These are phyloP conservation scores for Plasmodium gonderi DNA, from an alignment of 169 alveolate genomes.

Conservation along the genomic window DNA sequence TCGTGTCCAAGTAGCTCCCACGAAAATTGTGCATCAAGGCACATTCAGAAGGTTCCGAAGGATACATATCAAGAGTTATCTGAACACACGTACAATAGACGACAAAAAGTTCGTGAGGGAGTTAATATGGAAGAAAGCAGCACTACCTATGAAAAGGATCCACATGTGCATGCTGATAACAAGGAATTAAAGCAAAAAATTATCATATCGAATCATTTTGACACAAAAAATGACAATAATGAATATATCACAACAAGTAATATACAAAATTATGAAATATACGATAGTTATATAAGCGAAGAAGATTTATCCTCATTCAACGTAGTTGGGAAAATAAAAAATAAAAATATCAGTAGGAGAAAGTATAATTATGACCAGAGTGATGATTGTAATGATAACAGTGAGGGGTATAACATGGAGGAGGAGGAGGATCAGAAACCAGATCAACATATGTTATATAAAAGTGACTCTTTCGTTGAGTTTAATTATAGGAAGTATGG, in stretches of 20 bases:
- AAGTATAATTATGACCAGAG: neutral
- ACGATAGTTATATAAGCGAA: slow-evolving; percentile 1
- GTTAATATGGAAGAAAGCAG: too few species aligned
- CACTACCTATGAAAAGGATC: neutral
- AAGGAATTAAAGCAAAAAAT: neutral
- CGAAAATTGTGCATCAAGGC: neutral
- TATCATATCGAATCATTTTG: neutral
- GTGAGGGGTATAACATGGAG: neutral
- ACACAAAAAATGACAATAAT: neutral
- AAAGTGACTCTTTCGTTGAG: slow-evolving; percentile 30
- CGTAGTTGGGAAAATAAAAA: neutral
- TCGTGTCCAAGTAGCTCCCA: neutral
- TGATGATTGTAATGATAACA: neutral
- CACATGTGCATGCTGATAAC: neutral
- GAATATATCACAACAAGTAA: neutral
- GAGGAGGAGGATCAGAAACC: neutral
- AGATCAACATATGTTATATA: neutral
- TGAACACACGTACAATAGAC: neutral
- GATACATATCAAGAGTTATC: neutral
- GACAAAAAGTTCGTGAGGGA: too few species aligned
- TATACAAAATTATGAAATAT: neutral
- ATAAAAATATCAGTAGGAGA: neutral
- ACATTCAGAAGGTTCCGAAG: neutral
- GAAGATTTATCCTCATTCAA: slow-evolving; percentile 3
- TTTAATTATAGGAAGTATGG: neutral